Conservation (phyloP, 1,139 yeast genomes). For the Saccharomyces hybrid region DNA sequence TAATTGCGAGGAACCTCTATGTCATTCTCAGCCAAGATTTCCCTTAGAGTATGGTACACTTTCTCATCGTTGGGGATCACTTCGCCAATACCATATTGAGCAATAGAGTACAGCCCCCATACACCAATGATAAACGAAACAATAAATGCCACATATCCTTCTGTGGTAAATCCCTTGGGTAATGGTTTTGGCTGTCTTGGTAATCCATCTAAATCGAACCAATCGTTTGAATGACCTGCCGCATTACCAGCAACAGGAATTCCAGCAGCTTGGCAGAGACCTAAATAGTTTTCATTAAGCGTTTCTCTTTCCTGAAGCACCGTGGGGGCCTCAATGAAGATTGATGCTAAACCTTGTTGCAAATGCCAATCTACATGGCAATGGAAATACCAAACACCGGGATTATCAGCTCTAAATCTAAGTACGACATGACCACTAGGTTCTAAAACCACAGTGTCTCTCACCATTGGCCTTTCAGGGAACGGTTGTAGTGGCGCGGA, state of each 20-base stretch:
- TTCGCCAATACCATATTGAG: conserved; percentile 56
- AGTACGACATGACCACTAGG: conserved; percentile 61
- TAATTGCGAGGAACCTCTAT: conserved; percentile 1
- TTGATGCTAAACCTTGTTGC: conserved; percentile 67
- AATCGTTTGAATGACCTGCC: conserved; percentile 50
- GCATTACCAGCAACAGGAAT: conserved; percentile 55
- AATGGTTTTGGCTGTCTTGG: conserved; percentile 48
- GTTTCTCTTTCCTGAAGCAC: conserved; percentile 40
- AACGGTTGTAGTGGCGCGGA: conserved; percentile 36
- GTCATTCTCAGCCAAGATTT: conserved; percentile 12
- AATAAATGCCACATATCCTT: conserved; percentile 58
- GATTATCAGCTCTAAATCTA: conserved; percentile 65
- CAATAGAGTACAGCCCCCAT: conserved; percentile 49
- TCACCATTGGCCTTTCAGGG: conserved; percentile 53
- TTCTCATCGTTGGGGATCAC: conserved; percentile 41
- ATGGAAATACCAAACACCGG: conserved; percentile 84
- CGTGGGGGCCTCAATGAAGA: conserved; percentile 59
- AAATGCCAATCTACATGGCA: conserved; percentile 81
- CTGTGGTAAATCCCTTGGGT: conserved; percentile 61
- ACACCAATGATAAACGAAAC: conserved; percentile 52
- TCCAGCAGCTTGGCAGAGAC: conserved; percentile 41
- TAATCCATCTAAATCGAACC: conserved; percentile 52
- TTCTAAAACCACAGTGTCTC: conserved; percentile 61
- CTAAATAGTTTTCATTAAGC: conserved; percentile 42
- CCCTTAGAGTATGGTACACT: conserved; percentile 11